Percentiles rank a stretch among this genome's conserved stretches.
Evolutionary conservation across 257 asterid species (phyloP).

Genomic region (Plantago ovata): DNA sequence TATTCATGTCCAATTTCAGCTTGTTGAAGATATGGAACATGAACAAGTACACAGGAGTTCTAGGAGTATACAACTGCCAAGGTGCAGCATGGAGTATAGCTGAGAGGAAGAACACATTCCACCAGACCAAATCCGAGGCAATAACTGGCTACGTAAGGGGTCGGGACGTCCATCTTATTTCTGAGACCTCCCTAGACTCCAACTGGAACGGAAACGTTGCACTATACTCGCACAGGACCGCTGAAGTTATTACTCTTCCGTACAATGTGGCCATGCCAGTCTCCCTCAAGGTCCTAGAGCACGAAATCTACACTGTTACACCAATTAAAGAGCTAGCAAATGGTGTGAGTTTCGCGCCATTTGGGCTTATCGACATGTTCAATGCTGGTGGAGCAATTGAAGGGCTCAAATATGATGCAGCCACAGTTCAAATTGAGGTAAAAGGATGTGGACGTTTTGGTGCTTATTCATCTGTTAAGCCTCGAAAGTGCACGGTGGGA

Average conservation of each 20-base stretch:
- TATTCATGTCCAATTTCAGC: slow-evolving; percentile 29
- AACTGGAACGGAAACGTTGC: slow-evolving; percentile 69
- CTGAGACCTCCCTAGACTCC: slow-evolving; percentile 48
- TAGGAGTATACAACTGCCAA: slow-evolving; percentile 89
- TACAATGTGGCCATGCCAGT: slow-evolving; percentile 58
- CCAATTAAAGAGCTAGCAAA: slow-evolving; percentile 52
- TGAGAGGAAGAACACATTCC: slow-evolving; percentile 78
- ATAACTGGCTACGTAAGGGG: slow-evolving; percentile 62
- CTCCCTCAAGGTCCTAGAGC: slow-evolving; percentile 79
- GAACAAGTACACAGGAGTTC: slow-evolving; percentile 73
- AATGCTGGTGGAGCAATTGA: slow-evolving; percentile 78
- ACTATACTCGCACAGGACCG: slow-evolving; percentile 38
- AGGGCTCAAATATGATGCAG: slow-evolving; percentile 44
- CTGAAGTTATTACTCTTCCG: slow-evolving; percentile 37
- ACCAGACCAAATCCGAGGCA: slow-evolving; percentile 50
- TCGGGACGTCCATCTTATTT: slow-evolving; percentile 64
- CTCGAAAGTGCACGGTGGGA: slow-evolving; percentile 36
- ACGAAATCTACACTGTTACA: slow-evolving; percentile 63
- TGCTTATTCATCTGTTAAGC: slow-evolving; percentile 47
- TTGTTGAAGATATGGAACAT: slow-evolving; percentile 89
- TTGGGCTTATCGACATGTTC: slow-evolving; percentile 79
- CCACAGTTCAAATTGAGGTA: slow-evolving; percentile 27
- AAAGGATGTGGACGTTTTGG: slow-evolving; percentile 54
- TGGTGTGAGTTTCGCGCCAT: slow-evolving; percentile 54
- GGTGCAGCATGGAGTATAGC: slow-evolving; percentile 81